Evolutionary conservation across 75 land plant genomes (phyloP).

Genomic region (Pinus albicaulis): DNA sequence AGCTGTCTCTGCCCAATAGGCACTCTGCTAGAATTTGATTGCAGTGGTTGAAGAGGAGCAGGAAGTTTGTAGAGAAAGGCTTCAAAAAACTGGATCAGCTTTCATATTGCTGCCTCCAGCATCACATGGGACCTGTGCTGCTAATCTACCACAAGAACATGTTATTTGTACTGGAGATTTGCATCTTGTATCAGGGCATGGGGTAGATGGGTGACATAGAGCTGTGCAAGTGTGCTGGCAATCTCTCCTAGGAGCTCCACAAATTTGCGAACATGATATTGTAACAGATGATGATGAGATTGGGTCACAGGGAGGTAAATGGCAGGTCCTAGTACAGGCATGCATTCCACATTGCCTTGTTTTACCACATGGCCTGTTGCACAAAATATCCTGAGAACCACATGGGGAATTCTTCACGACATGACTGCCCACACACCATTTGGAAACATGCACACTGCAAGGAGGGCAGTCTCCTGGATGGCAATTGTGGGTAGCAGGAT

Average conservation of each 20-base stretch:
- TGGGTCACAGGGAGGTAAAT: constrained; percentile 78
- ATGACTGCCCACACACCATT: constrained; percentile 93
- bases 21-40: constrained; percentile 44
- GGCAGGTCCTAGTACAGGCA: constrained; percentile 84
- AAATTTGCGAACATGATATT: constrained; percentile 79
- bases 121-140: constrained; percentile 81
- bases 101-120: constrained; percentile 52
- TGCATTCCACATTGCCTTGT: constrained; percentile 93
- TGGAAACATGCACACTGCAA: constrained; percentile 72
- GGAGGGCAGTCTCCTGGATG: constrained; percentile 98
- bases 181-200: constrained; percentile 88
- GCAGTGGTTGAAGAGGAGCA: constrained; percentile 70
- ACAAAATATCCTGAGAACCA: constrained; percentile 90
- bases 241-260: constrained; percentile 95
- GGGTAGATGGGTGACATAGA: constrained; percentile 71
- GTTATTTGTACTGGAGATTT: constrained; percentile 70
- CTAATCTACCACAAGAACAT: constrained; percentile 85
- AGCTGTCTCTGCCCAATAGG: constrained; percentile 89
- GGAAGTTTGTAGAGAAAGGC: constrained; percentile 67
- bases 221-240: constrained; percentile 89
- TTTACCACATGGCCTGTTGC: constrained; percentile 92
- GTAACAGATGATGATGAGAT: constrained; percentile 16
- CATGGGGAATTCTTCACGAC: constrained; percentile 89
- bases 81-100: constrained; percentile 53
- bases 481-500: constrained; percentile 75